Evolutionary conservation across 352 stramenopile species (phyloP).

Genomic region (Pilasporangium apinafurcum): DNA sequence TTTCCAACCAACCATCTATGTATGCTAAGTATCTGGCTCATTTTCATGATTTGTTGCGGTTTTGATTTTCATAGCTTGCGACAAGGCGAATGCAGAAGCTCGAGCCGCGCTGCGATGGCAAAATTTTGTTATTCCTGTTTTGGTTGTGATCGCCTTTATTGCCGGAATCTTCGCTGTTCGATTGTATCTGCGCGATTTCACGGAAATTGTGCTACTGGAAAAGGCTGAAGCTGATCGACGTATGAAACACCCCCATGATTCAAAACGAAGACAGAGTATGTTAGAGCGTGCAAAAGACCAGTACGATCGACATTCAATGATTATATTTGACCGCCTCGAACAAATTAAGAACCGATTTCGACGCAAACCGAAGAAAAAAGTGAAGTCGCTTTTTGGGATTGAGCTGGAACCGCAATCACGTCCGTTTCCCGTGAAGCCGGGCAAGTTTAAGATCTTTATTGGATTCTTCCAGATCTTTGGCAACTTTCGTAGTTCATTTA

Average conservation of each 20-base stretch:
- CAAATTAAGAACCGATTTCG: conserved; percentile 21
- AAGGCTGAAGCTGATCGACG: conserved; percentile 59
- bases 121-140: conserved; percentile 65
- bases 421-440: conserved; percentile 47
- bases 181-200: conserved; percentile 50
- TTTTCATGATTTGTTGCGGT: neutral
- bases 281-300: conserved; percentile 12
- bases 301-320: conserved; percentile 15
- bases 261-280: conserved; percentile 10
- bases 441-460: conserved; percentile 79
- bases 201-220: conserved; percentile 47
- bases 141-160: conserved; percentile 28
- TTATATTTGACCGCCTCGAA: conserved; percentile 15
- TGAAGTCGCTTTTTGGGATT: conserved; percentile 49
- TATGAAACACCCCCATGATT: conserved; percentile 17
- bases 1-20: neutral
- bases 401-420: conserved; percentile 31
- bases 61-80: conserved; percentile 25
- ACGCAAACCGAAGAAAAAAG: conserved; percentile 11
- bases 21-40: neutral
- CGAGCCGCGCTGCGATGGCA: conserved; percentile 52
- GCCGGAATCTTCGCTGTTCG: conserved; percentile 26
- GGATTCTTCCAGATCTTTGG: conserved; percentile 83
- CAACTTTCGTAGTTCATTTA: conserved; percentile 62
- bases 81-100: conserved; percentile 39